Evolutionary conservation across 2,329 filamentous ascomycete species (phyloP), one percentile per base, ranked within the genome.

Genomic region (Alternaria sp.): DNA sequence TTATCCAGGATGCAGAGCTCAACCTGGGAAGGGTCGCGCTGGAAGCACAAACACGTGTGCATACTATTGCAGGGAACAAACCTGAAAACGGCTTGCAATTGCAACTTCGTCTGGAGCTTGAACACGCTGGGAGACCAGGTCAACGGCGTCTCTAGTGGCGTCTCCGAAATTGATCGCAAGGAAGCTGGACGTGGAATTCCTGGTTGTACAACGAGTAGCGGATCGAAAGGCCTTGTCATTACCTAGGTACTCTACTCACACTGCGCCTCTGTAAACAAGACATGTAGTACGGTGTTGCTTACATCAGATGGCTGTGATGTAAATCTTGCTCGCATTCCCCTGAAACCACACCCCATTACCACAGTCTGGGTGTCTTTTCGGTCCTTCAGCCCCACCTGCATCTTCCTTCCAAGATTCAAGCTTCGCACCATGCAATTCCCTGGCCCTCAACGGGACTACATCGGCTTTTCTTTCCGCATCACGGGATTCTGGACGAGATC

Each of bases 401-500:
- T 56, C 26, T 45, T 14, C n/a, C 23, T 26, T 26, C 20, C 51
- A 46, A 23, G 18, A 23, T 33, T 23, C 33, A 33, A 37, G 28
- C 53, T 47, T 25, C 25, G 46, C 18, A 44, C 7, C 21, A 41
- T 18, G 41, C n/a, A 50, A 37, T 12, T 20, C 18, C 46, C 49
- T 21, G 41, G 25, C n/a, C 30, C 43, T 47, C 6, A 41, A 15
- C 56, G 50, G 56, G 41, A 28, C 11, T 50, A 55, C 44, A 45
- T 15, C 60, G 60, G 60, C 25, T 21, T 23, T 55, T 51, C 44
- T 51, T 26, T 14, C 50, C 33, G 11, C 21, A 55, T 55, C 26
- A 60, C 56, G 51, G 50, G 55, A 55, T 44, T 55, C 28, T 26
- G 51, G 37, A 54, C 11, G 33, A 60, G 30, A 46, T 49, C 15